Conservation (phyloP, 768 basidiomycete species). For the Russula virescens region DNA sequence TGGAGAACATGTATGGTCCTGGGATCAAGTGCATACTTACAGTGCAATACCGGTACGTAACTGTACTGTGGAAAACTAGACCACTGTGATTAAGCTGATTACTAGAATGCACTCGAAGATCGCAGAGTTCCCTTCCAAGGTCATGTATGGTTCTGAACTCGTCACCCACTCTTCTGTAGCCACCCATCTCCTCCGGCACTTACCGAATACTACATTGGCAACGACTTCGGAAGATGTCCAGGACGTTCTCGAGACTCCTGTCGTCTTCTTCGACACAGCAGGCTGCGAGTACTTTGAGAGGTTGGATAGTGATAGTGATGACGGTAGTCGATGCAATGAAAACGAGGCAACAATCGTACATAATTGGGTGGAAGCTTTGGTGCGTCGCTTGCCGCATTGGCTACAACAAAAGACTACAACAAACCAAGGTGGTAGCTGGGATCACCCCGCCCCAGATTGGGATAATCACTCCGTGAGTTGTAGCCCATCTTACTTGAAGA, state of each 20-base stretch:
- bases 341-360: conserved; percentile 88
- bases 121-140: conserved; percentile 78
- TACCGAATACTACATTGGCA: conserved; percentile 46
- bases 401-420: too few relatives aligned
- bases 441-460: conserved; percentile 71
- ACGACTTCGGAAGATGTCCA: conserved; percentile 53
- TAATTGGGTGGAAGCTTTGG: conserved; percentile 76
- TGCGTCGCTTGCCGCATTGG: conserved; percentile 32
- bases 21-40: conserved; percentile 82
- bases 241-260: conserved; percentile 68
- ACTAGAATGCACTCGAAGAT: conserved; percentile 83
- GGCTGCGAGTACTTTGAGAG: conserved; percentile 93
- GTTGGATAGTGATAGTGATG: conserved; percentile 69
- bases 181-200: conserved; percentile 61
- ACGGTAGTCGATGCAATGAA: conserved; percentile 89
- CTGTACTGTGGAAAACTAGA: not conserved
- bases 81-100: not conserved
- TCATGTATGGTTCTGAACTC: conserved; percentile 69
- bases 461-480: conserved; percentile 73
- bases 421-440: conserved; percentile 49
- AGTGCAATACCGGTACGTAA: conserved; percentile 75
- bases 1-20: conserved; percentile 83
- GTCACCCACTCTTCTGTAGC: conserved; percentile 67
- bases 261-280: conserved; percentile 92
- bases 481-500: not conserved